Base-by-base conservation (phyloP, 768 basidiomycete genomes). In the Dioszegia aurantiaca region DNA sequence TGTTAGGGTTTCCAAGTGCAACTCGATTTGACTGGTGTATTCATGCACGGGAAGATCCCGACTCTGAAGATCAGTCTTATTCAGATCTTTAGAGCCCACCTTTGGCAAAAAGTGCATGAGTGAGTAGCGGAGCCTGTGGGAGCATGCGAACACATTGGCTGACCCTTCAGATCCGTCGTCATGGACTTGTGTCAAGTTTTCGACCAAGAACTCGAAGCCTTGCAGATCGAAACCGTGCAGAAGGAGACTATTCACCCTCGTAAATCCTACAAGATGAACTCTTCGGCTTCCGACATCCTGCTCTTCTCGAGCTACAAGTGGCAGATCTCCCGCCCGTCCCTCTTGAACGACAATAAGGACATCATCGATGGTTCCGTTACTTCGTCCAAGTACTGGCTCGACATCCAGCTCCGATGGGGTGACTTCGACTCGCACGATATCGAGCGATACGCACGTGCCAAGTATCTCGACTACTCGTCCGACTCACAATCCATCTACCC, bases 251-350 rank as follows among this genome's bases (percentile, higher is more conserved):
- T 99, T 61, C 95, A 95, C 77, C 94, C 94, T 68, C 89, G 94
- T 79, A 97, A 97, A 82, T 95, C 91, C 82, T 99, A 99, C 85
- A 99, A 99, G 84, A 98, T 99, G 95, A 99, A 99, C 80, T 95
- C 92, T 8, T 94, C 92, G n/a, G 97, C 94, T 64, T 94, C 94
- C 51, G 95, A 99, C 72, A 94, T 99, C 72, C 81, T 99, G 19
- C 82, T 99, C 49, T 98, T 99, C 84, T 95, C 92, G 12, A 88
- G 89, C 1, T 75, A 76, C 61, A 76, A 88, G 84, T 99, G 95
- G 95, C 97, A 95, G 77, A 95, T 98, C 60, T 86, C 93, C 4
- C 86, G 94, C 19, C 95, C 95, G 1, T 94, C 91, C 3, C 85
- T 99, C 24, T 87, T 93, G 24, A 93, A 92, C 6, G 94, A 99